These are phyloP conservation scores for Candida sp. DNA, from an alignment of 1,139 yeast genomes.

Conservation along the genomic window DNA sequence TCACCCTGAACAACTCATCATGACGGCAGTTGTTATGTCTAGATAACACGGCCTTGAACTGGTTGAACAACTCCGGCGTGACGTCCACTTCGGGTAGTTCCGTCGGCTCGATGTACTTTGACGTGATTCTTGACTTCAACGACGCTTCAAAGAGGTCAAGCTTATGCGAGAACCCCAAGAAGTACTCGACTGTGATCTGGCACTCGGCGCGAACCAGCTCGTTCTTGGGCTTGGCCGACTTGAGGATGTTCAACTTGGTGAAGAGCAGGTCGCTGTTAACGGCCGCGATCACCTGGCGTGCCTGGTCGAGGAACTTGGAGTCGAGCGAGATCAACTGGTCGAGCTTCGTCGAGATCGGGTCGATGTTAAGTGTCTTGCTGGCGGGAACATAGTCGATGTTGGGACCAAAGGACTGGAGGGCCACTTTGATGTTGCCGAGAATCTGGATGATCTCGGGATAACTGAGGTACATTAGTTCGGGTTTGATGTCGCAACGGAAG, in stretches of 20 bases:
- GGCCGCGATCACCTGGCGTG: not conserved
- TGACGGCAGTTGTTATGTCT: constrained; percentile 9
- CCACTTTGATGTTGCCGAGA: constrained; percentile 3
- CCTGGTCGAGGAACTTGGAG: not conserved
- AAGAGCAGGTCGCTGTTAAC: not conserved
- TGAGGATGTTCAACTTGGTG: constrained; percentile 1
- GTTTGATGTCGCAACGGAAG: constrained; percentile 14
- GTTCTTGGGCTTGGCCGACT: constrained; percentile 2
- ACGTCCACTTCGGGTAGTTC: not conserved
- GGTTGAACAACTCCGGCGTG: constrained; percentile 4
- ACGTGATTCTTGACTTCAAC: not conserved
- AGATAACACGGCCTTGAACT: constrained; percentile 10
- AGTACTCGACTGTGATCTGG: constrained; percentile 5
- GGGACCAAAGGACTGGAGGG: constrained; percentile 13
- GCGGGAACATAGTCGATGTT: constrained; percentile 18
- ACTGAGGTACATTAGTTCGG: constrained; percentile 23
- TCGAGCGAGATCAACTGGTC: constrained; percentile 13
- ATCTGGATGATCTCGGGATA: constrained; percentile 19
- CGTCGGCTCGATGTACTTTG: constrained; percentile 2
- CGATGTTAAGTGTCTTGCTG: constrained; percentile 18
- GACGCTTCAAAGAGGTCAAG: constrained; percentile 7
- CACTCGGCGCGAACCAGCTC: not conserved
- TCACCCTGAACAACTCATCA: constrained; percentile 13
- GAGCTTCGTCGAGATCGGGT: constrained; percentile 17
- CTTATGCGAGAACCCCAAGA: constrained; percentile 7